Evolutionary conservation across 345 rosid genomes (phyloP).

Genomic region (Erodium maritimum): DNA sequence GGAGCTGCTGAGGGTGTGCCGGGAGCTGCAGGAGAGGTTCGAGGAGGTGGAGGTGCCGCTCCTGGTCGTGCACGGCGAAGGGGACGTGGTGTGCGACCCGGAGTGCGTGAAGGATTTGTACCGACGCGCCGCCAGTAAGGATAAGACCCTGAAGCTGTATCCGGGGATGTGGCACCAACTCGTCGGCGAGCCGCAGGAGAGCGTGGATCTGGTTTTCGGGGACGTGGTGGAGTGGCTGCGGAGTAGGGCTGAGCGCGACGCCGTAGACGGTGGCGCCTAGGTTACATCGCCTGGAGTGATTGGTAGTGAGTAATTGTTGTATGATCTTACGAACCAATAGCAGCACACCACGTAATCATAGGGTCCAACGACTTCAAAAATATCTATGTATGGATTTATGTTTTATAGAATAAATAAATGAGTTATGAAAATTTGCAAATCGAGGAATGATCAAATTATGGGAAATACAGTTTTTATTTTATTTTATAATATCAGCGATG

Average conservation of each 20-base stretch:
- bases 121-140: conserved; percentile 47
- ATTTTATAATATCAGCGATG: too few species aligned
- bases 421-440: too few species aligned
- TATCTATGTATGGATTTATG: background rate
- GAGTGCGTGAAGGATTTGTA: conserved; percentile 60
- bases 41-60: conserved; percentile 76
- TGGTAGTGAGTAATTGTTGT: background rate
- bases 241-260: conserved; percentile 23
- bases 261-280: background rate
- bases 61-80: conserved; percentile 68
- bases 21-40: conserved; percentile 61
- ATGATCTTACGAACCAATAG: background rate
- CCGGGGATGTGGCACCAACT: conserved; percentile 91
- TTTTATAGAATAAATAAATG: too few species aligned
- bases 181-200: conserved; percentile 66
- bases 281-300: background rate
- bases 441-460: too few species aligned
- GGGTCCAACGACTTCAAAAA: too few species aligned
- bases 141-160: conserved; percentile 60
- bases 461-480: too few species aligned
- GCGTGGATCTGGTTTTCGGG: conserved; percentile 55
- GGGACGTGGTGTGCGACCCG: conserved; percentile 70
- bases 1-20: conserved; percentile 62
- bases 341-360: background rate
- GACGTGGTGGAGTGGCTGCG: conserved; percentile 65